Conservation (phyloP, 108 stramenopile genomes). For the Nitzschia putrida region DNA sequence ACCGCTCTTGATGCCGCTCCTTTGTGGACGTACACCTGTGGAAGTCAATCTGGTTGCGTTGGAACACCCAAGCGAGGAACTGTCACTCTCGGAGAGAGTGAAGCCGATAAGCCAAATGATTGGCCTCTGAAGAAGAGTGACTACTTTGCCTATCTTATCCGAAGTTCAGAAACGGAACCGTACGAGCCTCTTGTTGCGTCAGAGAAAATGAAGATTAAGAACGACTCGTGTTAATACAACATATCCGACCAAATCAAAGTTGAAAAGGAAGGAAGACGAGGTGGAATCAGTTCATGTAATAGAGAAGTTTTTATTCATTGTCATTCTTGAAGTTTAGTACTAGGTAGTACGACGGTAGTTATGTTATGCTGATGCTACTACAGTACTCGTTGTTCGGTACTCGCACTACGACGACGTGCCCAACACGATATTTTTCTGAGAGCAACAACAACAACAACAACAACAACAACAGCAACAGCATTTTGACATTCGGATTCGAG, state of each 20-base stretch:
- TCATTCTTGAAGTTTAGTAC: too few species aligned
- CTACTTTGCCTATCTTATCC: slow-evolving; percentile 24
- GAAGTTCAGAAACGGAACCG: slow-evolving; percentile 23
- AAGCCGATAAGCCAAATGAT: background rate
- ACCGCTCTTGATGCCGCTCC: slow-evolving; percentile 9
- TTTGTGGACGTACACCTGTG: slow-evolving; percentile 38
- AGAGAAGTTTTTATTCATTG: too few species aligned
- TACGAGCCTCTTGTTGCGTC: slow-evolving; percentile 13
- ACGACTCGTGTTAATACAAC: slow-evolving; percentile 5
- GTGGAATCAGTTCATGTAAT: slow-evolving; percentile 22
- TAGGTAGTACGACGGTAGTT: too few species aligned
- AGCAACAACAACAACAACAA: too few species aligned
- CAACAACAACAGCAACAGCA: too few species aligned
- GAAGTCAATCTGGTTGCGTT: slow-evolving; percentile 27
- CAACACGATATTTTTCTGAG: too few species aligned
- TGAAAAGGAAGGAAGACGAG: too few species aligned
- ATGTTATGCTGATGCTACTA: too few species aligned
- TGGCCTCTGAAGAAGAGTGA: slow-evolving; percentile 25
- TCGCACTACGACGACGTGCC: too few species aligned
- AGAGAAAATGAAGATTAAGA: slow-evolving; percentile 4
- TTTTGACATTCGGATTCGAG: too few species aligned
- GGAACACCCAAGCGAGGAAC: background rate
- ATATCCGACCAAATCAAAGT: too few species aligned
- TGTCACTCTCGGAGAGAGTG: slow-evolving; percentile 5
- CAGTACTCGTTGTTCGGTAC: too few species aligned